A percentile compares a stretch with the other conserved stretches of the same genome.
Conservation (phyloP, 108 stramenopile genomes). For the Mayamaea pseudoterrestris region DNA sequence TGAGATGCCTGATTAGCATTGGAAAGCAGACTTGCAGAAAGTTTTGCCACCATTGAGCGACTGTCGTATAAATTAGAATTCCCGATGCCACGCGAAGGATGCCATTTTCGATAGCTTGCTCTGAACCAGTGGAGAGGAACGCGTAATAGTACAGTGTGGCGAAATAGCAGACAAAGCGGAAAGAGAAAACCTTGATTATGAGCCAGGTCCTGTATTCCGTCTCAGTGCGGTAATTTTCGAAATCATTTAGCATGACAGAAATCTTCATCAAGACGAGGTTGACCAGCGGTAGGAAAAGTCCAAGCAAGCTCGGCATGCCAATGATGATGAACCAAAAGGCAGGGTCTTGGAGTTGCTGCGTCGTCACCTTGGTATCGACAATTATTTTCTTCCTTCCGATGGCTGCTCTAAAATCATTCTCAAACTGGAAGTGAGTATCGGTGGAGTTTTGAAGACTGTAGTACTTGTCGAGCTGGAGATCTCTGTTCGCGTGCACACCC, state of each 20-base stretch:
- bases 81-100: conserved; percentile 73
- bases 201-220: conserved; percentile 81
- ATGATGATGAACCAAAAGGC: conserved; percentile 72
- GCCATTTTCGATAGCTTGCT: conserved; percentile 56
- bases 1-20: conserved; percentile 52
- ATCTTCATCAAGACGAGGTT: conserved; percentile 70
- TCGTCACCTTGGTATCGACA: conserved; percentile 38
- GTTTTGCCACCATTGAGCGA: conserved; percentile 79
- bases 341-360: conserved; percentile 54
- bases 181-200: conserved; percentile 96
- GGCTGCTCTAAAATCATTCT: conserved; percentile 24
- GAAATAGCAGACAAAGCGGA: conserved; percentile 96
- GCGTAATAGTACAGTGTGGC: conserved; percentile 94
- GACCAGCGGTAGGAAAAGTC: conserved; percentile 70
- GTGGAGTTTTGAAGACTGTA: conserved; percentile 19
- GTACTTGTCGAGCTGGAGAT: conserved; percentile 73
- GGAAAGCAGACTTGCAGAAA: conserved; percentile 76
- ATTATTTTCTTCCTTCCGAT: conserved; percentile 44
- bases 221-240: conserved; percentile 95
- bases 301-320: conserved; percentile 71
- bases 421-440: conserved; percentile 28
- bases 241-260: conserved; percentile 70
- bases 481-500: conserved; percentile 75
- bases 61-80: conserved; percentile 68
- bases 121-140: conserved; percentile 42